These are phyloP conservation scores for Drechslera avenae DNA, from an alignment of 2,329 filamentous ascomycete genomes.

Conservation along the genomic window DNA sequence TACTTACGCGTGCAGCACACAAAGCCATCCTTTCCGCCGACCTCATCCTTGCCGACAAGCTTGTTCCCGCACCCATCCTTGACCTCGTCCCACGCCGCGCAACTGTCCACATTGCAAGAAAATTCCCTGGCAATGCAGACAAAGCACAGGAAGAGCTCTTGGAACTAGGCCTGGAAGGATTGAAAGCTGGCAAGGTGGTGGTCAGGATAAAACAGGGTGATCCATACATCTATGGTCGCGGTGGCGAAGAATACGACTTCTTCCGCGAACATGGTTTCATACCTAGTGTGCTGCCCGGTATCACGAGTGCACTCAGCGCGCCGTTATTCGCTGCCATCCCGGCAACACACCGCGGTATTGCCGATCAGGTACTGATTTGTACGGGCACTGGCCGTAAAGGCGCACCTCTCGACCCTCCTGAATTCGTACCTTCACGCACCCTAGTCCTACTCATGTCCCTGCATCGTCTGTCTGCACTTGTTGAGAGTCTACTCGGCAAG, in stretches of 20 bases:
- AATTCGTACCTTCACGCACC: slow-evolving; percentile 76
- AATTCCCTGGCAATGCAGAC: slow-evolving; percentile 97
- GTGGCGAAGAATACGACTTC: slow-evolving; percentile 88
- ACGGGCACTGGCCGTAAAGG: slow-evolving; percentile 95
- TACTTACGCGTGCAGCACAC: slow-evolving; percentile 82
- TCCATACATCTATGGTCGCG: slow-evolving; percentile 93
- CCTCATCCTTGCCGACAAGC: slow-evolving; percentile 83
- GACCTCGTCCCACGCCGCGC: slow-evolving; percentile 90
- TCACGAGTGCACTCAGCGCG: slow-evolving; percentile 85
- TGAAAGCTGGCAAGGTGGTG: slow-evolving; percentile 75
- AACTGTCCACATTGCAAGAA: slow-evolving; percentile 87
- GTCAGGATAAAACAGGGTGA: slow-evolving; percentile 94
- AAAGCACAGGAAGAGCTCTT: slow-evolving; percentile 89
- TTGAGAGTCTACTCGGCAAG: slow-evolving; percentile 65
- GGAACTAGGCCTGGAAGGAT: slow-evolving; percentile 72
- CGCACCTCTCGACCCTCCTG: slow-evolving; percentile 77
- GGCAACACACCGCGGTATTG: slow-evolving; percentile 83
- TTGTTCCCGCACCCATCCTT: slow-evolving; percentile 82
- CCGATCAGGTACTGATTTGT: slow-evolving; percentile 93
- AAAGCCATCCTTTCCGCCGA: slow-evolving; percentile 77
- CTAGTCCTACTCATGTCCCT: slow-evolving; percentile 95
- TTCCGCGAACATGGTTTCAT: slow-evolving; percentile 75
- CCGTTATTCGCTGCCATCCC: slow-evolving; percentile 89
- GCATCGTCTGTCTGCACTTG: slow-evolving; percentile 77
- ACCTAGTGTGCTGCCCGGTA: slow-evolving; percentile 79